Evolutionary conservation across 495 filamentous ascomycete genomes (phyloP), one percentile per base, ranked within the genome.

Genomic region (Pseudevernia furfuracea): DNA sequence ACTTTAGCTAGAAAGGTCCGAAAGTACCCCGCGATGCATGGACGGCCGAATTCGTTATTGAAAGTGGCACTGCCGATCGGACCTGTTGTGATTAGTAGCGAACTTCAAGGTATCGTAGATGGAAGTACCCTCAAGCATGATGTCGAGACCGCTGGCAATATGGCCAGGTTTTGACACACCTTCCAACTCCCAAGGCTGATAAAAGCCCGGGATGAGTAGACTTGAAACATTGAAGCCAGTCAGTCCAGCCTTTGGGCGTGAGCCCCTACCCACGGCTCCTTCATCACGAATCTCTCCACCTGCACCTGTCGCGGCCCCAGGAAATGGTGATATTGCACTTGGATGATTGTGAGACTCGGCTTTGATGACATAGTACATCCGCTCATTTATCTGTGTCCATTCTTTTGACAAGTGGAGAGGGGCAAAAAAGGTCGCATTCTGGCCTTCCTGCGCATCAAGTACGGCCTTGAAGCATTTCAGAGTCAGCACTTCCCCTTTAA

Each of bases 41-140:
- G 94, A n/a, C 95, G 83, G 37, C 94, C 94, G 72, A 97, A 97
- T 68, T 98, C 94, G 70, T 98, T 98, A 81, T 97, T 97, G 78
- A 92, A 97, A 21, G 89, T 84, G 58, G 94, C 92, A 68, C 89
- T 92, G 34, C 94, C 94, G 67, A 98, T 92, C 2, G 93, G 93
- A 12, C 37, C 62, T 52, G 12, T 2, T 25, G 8, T n/a, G 6
- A 23, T 58, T 14, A 58, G 30, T 14, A 36, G 10, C 37, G 30
- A 5, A 10, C 1, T 3, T 46, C n/a, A 25, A 46, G 23, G 17
- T 25, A 4, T 28, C 4, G 17, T 23, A 19, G 21, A 15, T 9
- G 8, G n/a, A 43, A 9, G 41, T 23, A 34, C 43, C 94, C 71
- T 97, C 92, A 21, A 96, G 78, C 92, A 98, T 97, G 69, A 98